Conservation (phyloP, 73 alveolate species). For the Uronychia setigera region DNA sequence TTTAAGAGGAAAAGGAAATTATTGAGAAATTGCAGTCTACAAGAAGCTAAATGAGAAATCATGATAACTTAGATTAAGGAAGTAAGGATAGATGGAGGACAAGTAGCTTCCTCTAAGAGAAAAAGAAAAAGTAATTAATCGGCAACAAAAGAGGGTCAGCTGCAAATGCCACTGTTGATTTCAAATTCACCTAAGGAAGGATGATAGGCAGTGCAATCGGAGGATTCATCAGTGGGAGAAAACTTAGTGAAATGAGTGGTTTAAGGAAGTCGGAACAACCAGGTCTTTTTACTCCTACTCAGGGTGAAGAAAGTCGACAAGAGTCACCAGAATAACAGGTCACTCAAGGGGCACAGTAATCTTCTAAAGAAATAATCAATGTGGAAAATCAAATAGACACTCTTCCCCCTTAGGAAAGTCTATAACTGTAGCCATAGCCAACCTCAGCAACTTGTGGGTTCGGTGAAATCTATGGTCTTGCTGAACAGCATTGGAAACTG, state of each 20-base stretch:
- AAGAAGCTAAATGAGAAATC: not conserved
- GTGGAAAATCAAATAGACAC: no score
- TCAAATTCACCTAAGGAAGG: not conserved
- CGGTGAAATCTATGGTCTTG: not conserved
- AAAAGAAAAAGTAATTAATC: not conserved
- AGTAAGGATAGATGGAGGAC: not conserved
- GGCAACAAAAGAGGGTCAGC: no score
- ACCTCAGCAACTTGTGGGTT: not conserved
- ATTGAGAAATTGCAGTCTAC: not conserved
- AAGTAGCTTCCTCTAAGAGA: not conserved
- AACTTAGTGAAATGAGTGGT: not conserved
- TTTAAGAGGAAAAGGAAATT: not conserved
- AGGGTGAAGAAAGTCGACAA: not conserved
- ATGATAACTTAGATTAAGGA: not conserved
- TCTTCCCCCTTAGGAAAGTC: not conserved
- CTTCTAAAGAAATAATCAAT: not conserved
- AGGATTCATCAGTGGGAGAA: not conserved
- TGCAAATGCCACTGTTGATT: not conserved
- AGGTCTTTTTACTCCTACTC: not conserved
- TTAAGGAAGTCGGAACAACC: not conserved
- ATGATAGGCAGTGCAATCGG: not conserved
- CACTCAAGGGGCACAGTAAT: not conserved
- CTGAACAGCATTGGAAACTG: not conserved
- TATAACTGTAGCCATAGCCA: not conserved
- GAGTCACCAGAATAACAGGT: not conserved